phyloP scores from a whole-genome alignment of 768 basidiomycete species.

The Pleurotus tuber-regium region DNA sequence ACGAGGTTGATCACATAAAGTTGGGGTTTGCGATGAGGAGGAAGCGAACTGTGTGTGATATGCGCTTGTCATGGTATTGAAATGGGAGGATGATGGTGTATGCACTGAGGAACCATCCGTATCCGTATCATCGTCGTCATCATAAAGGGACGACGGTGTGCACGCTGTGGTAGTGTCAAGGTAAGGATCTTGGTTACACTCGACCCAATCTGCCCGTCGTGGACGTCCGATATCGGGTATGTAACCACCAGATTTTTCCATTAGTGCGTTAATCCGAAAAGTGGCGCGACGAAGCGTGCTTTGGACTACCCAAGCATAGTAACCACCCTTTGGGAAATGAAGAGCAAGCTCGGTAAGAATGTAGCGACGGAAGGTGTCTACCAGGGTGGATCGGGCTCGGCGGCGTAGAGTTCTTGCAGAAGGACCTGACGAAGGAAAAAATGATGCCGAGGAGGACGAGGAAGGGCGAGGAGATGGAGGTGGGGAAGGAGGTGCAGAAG shows the following conservation, averaged over 20 bases:
- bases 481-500: conserved; percentile 24
- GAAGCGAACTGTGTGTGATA: conserved; percentile 6
- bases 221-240: conserved; percentile 9
- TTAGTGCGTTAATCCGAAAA: conserved; percentile 40
- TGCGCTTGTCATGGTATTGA: conserved; percentile 16
- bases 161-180: conserved; percentile 25
- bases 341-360: conserved; percentile 51
- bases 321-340: conserved; percentile 38
- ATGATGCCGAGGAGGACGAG: conserved; percentile 16
- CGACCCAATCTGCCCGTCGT: conserved; percentile 8
- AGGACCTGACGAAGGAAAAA: conserved; percentile 19
- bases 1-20: conserved; percentile 14
- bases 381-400: conserved; percentile 62
- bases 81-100: conserved; percentile 38
- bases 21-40: conserved; percentile 10
- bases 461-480: conserved; percentile 27
- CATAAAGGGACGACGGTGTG: conserved; percentile 30
- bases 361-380: conserved; percentile 65
- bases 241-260: conserved; percentile 29
- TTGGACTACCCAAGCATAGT: conserved; percentile 52
- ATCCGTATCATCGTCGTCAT: conserved; percentile 43
- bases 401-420: conserved; percentile 47
- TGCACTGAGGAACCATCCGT: conserved; percentile 50
- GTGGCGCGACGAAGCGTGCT: conserved; percentile 49
- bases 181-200: conserved; percentile 7